phyloP scores from a whole-genome alignment of 495 filamentous ascomycete genomes.

The Penicillium daleae region DNA sequence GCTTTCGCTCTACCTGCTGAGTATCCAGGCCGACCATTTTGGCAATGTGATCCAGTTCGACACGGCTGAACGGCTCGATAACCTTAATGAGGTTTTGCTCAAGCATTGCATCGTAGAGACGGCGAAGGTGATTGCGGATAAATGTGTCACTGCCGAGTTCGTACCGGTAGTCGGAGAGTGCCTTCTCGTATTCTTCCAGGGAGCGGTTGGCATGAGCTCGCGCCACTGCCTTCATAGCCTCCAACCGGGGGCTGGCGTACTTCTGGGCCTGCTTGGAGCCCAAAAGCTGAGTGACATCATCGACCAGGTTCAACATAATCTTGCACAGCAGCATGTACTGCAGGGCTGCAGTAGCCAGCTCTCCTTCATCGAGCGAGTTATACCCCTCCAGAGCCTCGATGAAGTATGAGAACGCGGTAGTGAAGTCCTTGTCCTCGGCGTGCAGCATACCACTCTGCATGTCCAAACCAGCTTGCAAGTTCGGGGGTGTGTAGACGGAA shows the following conservation, averaged over 20 bases:
- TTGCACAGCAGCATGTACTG: conserved; percentile 99
- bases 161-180: conserved; percentile 82
- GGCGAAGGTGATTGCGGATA: conserved; percentile 90
- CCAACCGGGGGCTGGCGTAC: conserved; percentile 90
- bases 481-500: conserved; percentile 93
- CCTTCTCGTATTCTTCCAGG: conserved; percentile 94
- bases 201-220: conserved; percentile 92
- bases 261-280: conserved; percentile 92
- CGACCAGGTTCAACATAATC: conserved; percentile 96
- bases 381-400: conserved; percentile 98
- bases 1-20: conserved; percentile 95
- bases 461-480: conserved; percentile 92
- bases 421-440: conserved; percentile 98
- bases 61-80: conserved; percentile 95
- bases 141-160: conserved; percentile 92
- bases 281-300: conserved; percentile 93
- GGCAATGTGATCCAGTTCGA: conserved; percentile 95
- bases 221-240: conserved; percentile 98
- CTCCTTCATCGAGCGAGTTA: conserved; percentile 83
- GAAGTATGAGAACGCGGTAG: conserved; percentile 97
- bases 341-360: conserved; percentile 84
- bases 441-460: conserved; percentile 99
- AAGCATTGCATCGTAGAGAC: conserved; percentile 96
- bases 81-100: conserved; percentile 99
- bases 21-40: conserved; percentile 96